Percentiles rank a stretch among this genome's conserved stretches.
Evolutionary conservation across 2,329 filamentous ascomycete genomes (phyloP).

Genomic region (Neobulgaria alba): DNA sequence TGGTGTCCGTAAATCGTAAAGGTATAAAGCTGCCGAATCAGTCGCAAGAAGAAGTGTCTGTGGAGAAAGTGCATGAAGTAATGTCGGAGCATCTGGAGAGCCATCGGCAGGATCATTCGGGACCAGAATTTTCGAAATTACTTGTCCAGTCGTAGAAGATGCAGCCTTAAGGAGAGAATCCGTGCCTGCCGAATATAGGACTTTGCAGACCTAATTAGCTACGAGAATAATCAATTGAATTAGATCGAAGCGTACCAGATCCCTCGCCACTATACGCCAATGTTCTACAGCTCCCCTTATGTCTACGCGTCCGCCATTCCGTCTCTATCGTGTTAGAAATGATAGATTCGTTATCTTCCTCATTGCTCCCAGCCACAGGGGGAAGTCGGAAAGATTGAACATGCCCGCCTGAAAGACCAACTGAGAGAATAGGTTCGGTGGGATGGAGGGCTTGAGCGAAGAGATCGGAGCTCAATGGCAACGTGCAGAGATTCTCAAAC

Average conservation of each 20-base stretch:
- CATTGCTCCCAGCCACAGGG: conserved; percentile 43
- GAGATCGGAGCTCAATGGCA: conserved; percentile 77
- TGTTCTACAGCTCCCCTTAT: conserved; percentile 88
- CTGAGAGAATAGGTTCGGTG: conserved; percentile 70
- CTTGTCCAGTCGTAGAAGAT: conserved; percentile 51
- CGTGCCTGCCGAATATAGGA: conserved; percentile 57
- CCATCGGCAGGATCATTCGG: conserved; percentile 38
- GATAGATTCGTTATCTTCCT: conserved; percentile 40
- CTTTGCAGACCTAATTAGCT: conserved; percentile 5
- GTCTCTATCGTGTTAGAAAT: conserved; percentile 67
- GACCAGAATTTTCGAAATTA: conserved; percentile 74
- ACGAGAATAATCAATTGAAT: background rate
- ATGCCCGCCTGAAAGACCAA: conserved; percentile 77
- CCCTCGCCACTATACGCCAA: conserved; percentile 76
- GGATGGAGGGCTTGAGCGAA: conserved; percentile 87
- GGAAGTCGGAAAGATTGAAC: conserved; percentile 77
- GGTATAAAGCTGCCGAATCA: conserved; percentile 81
- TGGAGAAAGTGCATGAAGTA: conserved; percentile 76
- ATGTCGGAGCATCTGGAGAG: conserved; percentile 60
- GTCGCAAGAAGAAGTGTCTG: conserved; percentile 84
- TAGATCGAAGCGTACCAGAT: conserved; percentile 37
- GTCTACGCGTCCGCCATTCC: conserved; percentile 76
- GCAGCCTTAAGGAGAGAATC: conserved; percentile 51
- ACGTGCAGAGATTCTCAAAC: conserved; percentile 75
- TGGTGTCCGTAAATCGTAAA: conserved; percentile 69